These are phyloP conservation scores for Neocatenulostroma microsporum DNA, from an alignment of 2,329 filamentous ascomycete species.

Conservation along the genomic window DNA sequence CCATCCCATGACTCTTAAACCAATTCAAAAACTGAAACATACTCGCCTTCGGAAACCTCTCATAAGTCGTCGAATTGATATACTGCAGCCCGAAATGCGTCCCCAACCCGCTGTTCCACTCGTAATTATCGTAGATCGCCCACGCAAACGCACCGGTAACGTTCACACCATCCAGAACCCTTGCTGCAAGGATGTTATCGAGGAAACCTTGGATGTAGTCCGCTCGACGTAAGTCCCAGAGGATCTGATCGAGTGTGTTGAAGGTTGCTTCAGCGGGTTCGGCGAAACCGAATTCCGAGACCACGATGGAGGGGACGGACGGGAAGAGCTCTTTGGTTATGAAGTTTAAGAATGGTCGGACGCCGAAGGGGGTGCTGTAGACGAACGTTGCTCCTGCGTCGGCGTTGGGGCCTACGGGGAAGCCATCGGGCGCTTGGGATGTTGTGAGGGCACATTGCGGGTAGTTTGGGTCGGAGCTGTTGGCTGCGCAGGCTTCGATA, in stretches of 20 bases:
- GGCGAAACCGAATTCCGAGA: constrained; percentile 32
- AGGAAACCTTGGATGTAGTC: constrained; percentile 30
- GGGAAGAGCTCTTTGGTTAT: constrained; percentile 36
- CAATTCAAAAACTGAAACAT: constrained; percentile 32
- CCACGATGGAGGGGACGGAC: constrained; percentile 30
- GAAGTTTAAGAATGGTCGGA: constrained; percentile 29
- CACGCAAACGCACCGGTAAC: constrained; percentile 29
- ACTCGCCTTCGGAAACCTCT: constrained; percentile 31
- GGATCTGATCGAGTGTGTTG: constrained; percentile 21
- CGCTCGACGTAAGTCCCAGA: constrained; percentile 23
- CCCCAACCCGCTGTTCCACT: constrained; percentile 21
- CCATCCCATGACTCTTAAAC: constrained; percentile 18
- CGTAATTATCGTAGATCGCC: constrained; percentile 28
- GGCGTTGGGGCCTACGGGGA: constrained; percentile 38
- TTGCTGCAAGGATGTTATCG: constrained; percentile 27
- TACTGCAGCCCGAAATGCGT: constrained; percentile 32
- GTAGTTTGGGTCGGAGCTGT: constrained; percentile 33
- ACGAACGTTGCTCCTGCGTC: constrained; percentile 29
- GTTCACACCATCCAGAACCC: constrained; percentile 28
- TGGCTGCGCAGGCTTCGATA: constrained; percentile 31
- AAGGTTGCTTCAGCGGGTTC: constrained; percentile 28
- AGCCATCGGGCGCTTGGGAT: constrained; percentile 32
- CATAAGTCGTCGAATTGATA: constrained; percentile 26
- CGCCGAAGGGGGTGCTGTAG: constrained; percentile 29
- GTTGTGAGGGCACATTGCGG: constrained; percentile 35